Evolutionary conservation across 2,329 filamentous ascomycete species (phyloP).

Genomic region (Neopestalotiopsis sp.): DNA sequence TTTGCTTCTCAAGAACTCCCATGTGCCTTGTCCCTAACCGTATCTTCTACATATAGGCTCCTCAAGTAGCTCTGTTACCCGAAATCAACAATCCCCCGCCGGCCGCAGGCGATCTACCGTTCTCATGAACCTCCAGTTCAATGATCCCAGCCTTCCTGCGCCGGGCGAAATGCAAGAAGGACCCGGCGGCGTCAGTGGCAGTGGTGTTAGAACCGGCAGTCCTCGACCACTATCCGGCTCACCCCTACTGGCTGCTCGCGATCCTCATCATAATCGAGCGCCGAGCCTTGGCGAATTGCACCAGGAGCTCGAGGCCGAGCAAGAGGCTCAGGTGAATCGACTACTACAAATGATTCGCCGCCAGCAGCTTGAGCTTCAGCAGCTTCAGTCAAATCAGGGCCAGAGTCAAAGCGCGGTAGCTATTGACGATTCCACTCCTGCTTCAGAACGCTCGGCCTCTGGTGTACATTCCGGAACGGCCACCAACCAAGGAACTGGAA

Average conservation of each 20-base stretch:
- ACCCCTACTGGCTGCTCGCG: slow-evolving; percentile 47
- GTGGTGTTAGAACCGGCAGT: slow-evolving; percentile 38
- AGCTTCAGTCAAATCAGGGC: slow-evolving; percentile 54
- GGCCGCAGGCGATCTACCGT: slow-evolving; percentile 71
- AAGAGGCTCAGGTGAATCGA: slow-evolving; percentile 80
- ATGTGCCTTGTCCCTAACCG: not conserved
- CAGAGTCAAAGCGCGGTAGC: slow-evolving; percentile 46
- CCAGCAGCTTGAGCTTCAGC: slow-evolving; percentile 73
- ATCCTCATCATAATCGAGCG: slow-evolving; percentile 68
- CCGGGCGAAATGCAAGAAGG: slow-evolving; percentile 71
- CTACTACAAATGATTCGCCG: slow-evolving; percentile 77
- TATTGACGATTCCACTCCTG: slow-evolving; percentile 55
- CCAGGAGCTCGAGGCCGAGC: slow-evolving; percentile 79
- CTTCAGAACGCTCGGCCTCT: slow-evolving; percentile 49
- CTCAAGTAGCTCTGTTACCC: slow-evolving; percentile 57
- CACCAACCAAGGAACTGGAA: slow-evolving; percentile 32
- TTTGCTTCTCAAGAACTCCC: slow-evolving; percentile 14
- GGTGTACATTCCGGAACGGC: slow-evolving; percentile 39
- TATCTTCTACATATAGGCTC: slow-evolving; percentile 41
- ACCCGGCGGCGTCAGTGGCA: slow-evolving; percentile 34
- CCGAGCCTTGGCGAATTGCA: slow-evolving; percentile 79
- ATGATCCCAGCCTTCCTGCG: slow-evolving; percentile 69
- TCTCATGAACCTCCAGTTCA: slow-evolving; percentile 75
- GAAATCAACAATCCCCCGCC: slow-evolving; percentile 49
- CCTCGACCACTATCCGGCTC: slow-evolving; percentile 54